These are phyloP conservation scores for Penicillium goetzii DNA, from an alignment of 495 filamentous ascomycete species.

Conservation along the genomic window DNA sequence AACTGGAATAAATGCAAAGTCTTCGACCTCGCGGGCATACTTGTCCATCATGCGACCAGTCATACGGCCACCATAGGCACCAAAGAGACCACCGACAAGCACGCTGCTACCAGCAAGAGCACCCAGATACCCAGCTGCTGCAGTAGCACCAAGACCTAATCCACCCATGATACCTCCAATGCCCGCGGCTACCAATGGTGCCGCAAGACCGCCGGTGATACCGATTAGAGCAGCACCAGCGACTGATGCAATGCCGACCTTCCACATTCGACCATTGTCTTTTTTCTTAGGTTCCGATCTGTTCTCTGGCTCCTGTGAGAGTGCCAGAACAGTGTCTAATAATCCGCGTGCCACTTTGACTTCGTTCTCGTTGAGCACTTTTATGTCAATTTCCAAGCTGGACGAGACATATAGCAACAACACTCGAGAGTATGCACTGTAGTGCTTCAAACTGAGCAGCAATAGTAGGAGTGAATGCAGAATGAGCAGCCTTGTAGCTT, in stretches of 20 bases:
- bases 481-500: constrained; percentile 50
- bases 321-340: constrained; percentile 70
- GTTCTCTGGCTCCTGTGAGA: constrained; percentile 68
- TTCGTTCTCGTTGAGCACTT: constrained; percentile 71
- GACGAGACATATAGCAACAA: constrained; percentile 71
- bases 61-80: constrained; percentile 85
- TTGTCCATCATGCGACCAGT: constrained; percentile 84
- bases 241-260: constrained; percentile 80
- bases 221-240: constrained; percentile 77
- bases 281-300: constrained; percentile 70
- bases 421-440: constrained; percentile 74
- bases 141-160: constrained; percentile 75
- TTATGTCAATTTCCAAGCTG: constrained; percentile 66
- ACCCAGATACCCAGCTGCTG: constrained; percentile 79
- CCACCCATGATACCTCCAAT: constrained; percentile 83
- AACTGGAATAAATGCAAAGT: constrained; percentile 86
- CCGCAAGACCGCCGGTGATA: constrained; percentile 79
- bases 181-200: constrained; percentile 79
- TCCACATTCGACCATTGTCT: constrained; percentile 71
- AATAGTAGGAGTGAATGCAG: constrained; percentile 70
- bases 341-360: constrained; percentile 73
- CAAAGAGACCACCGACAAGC: constrained; percentile 82
- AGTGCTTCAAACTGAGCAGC: constrained; percentile 79
- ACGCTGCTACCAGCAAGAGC: constrained; percentile 75
- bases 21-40: constrained; percentile 82